phyloP scores from a whole-genome alignment of 495 filamentous ascomycete species.

The Amphirosellinia nigrospora region DNA sequence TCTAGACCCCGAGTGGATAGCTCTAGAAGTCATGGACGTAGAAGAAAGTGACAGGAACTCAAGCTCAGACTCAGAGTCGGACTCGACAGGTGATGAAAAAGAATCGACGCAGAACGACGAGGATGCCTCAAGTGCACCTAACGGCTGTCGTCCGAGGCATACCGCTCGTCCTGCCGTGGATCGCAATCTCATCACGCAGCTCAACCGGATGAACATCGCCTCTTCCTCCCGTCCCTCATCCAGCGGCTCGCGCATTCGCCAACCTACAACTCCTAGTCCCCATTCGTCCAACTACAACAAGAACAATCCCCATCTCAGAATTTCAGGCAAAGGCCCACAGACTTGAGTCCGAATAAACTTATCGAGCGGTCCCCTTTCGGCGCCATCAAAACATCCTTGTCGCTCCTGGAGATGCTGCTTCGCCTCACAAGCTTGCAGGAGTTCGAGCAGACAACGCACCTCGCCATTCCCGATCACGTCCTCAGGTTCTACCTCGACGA shows the following conservation, averaged over 20 bases:
- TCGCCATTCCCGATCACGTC: conserved; percentile 93
- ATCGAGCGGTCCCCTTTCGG: conserved; percentile 48
- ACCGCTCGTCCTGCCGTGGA: conserved; percentile 42
- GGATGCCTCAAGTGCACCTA: conserved; percentile 24
- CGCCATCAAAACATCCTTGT: conserved; percentile 80
- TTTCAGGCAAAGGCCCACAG: conserved; percentile 3
- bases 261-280: background rate
- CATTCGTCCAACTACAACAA: background rate
- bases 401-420: conserved; percentile 91
- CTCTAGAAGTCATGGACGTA: conserved; percentile 83
- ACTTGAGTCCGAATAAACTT: conserved; percentile 27
- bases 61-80: conserved; percentile 19
- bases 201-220: conserved; percentile 48
- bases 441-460: conserved; percentile 91
- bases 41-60: conserved; percentile 52
- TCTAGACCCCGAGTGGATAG: conserved; percentile 94
- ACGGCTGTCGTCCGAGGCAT: conserved; percentile 26
- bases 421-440: conserved; percentile 94
- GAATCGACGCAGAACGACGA: conserved; percentile 39
- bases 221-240: conserved; percentile 33
- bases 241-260: conserved; percentile 20
- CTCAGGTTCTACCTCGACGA: conserved; percentile 94
- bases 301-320: conserved; percentile 9
- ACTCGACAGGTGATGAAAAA: conserved; percentile 41
- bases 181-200: conserved; percentile 46